Conservation (phyloP, 2,329 filamentous ascomycete genomes). For the Cucurbitaria berberidis region DNA sequence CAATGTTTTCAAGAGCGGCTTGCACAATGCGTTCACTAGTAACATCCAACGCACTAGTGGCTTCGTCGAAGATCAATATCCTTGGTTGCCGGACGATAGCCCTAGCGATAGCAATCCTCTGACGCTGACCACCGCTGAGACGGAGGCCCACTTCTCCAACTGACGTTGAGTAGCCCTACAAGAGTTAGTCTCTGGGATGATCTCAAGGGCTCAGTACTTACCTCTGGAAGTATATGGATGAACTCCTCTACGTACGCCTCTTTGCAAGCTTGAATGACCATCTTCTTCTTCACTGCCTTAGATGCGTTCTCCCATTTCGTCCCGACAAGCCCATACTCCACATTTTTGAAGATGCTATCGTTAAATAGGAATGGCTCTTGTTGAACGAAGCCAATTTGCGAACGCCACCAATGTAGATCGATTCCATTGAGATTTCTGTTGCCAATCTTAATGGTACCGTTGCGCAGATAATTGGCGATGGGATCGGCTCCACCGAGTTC, state of each 20-base stretch:
- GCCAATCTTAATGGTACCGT: conserved; percentile 29
- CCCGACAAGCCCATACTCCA: conserved; percentile 78
- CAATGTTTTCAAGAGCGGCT: conserved; percentile 64
- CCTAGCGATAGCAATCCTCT: conserved; percentile 89
- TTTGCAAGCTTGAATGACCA: conserved; percentile 65
- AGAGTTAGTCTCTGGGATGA: neutral
- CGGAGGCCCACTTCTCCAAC: conserved; percentile 91
- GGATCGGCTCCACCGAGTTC: conserved; percentile 51
- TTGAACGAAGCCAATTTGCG: conserved; percentile 87
- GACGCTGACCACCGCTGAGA: conserved; percentile 91
- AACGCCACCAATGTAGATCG: conserved; percentile 86
- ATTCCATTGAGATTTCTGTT: conserved; percentile 70
- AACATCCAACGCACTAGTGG: conserved; percentile 89
- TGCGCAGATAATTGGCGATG: conserved; percentile 24
- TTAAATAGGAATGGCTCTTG: conserved; percentile 91
- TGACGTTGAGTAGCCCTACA: conserved; percentile 82
- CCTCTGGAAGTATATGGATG: conserved; percentile 64
- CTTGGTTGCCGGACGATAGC: conserved; percentile 88
- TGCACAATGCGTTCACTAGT: conserved; percentile 87
- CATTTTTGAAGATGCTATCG: conserved; percentile 86
- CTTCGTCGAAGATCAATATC: conserved; percentile 88
- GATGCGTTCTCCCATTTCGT: conserved; percentile 61
- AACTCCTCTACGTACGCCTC: conserved; percentile 95
- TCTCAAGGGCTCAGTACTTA: conserved; percentile 7
- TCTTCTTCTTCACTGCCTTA: conserved; percentile 66